A percentile compares a stretch with the other conserved stretches of the same genome.
Evolutionary conservation across 805 yeast species (phyloP).

Genomic region (Nakazawaea wyomingensis): DNA sequence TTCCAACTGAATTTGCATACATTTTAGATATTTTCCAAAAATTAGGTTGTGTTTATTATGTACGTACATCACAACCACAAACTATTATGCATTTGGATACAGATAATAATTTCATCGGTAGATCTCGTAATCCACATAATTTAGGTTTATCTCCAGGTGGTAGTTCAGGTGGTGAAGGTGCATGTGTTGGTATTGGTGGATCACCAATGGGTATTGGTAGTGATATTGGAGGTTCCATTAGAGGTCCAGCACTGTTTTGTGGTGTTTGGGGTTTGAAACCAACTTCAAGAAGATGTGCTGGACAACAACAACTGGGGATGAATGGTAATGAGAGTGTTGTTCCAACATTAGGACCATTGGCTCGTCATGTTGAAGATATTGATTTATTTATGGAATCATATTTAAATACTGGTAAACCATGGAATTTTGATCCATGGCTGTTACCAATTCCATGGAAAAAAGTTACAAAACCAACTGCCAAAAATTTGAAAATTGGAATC

Average conservation of each 20-base stretch:
- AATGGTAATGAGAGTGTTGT: slow-evolving; percentile 63
- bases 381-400: slow-evolving; percentile 62
- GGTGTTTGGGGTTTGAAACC: slow-evolving; percentile 64
- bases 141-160: slow-evolving; percentile 61
- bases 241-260: slow-evolving; percentile 63
- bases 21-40: slow-evolving; percentile 42
- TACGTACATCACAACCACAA: slow-evolving; percentile 67
- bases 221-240: slow-evolving; percentile 68
- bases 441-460: slow-evolving; percentile 51
- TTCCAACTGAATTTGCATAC: slow-evolving; percentile 41
- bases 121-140: slow-evolving; percentile 55
- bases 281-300: slow-evolving; percentile 40
- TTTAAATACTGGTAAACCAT: slow-evolving; percentile 60
- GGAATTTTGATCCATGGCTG: slow-evolving; percentile 43
- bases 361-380: slow-evolving; percentile 59
- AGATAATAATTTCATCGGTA: slow-evolving; percentile 53
- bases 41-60: slow-evolving; percentile 58
- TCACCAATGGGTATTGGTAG: slow-evolving; percentile 63
- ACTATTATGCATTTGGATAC: slow-evolving; percentile 66
- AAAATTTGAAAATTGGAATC: slow-evolving; percentile 51
- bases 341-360: slow-evolving; percentile 65
- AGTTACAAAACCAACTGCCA: slow-evolving; percentile 32
- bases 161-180: slow-evolving; percentile 73
- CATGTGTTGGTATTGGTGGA: slow-evolving; percentile 52
- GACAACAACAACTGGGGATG: slow-evolving; percentile 48